Evolutionary conservation across 2,329 filamentous ascomycete species (phyloP).

Genomic region (Phaeophleospora eucalypticola): DNA sequence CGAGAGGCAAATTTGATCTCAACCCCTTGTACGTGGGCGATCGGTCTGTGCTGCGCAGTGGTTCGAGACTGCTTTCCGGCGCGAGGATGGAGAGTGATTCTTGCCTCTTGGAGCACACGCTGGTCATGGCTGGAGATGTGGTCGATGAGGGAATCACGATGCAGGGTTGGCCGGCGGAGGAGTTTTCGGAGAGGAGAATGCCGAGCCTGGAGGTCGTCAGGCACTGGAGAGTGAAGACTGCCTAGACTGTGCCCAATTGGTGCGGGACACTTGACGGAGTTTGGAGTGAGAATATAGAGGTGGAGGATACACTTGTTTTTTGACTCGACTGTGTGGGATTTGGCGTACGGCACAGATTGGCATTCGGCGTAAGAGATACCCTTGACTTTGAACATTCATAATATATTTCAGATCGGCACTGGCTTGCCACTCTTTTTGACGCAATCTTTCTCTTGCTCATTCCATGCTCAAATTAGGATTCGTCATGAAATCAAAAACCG

Average conservation of each 20-base stretch:
- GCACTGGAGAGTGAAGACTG: conserved; percentile 10
- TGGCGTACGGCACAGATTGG: too few species aligned
- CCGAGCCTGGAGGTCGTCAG: conserved; percentile 23
- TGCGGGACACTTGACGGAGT: too few species aligned
- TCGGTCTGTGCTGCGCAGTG: conserved; percentile 50
- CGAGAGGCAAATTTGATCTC: conserved; percentile 53
- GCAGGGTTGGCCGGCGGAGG: conserved; percentile 54
- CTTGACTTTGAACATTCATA: too few species aligned
- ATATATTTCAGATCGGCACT: too few species aligned
- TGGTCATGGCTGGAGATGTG: conserved; percentile 55
- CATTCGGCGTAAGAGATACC: not conserved
- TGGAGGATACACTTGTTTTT: not conserved
- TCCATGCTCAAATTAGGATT: not conserved
- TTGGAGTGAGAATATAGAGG: too few species aligned
- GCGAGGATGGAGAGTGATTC: conserved; percentile 52
- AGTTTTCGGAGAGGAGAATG: conserved; percentile 33
- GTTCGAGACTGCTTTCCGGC: conserved; percentile 51
- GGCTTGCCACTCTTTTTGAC: too few species aligned
- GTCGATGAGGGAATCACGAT: conserved; percentile 49
- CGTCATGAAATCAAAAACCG: conserved; percentile 7
- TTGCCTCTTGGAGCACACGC: conserved; percentile 55
- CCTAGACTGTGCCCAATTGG: not conserved
- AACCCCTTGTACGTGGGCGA: conserved; percentile 50
- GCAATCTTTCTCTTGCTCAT: too few species aligned
- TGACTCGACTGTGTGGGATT: too few species aligned